Evolutionary conservation across 2,329 filamentous ascomycete genomes (phyloP).

Genomic region (Hypoxylon sp.): DNA sequence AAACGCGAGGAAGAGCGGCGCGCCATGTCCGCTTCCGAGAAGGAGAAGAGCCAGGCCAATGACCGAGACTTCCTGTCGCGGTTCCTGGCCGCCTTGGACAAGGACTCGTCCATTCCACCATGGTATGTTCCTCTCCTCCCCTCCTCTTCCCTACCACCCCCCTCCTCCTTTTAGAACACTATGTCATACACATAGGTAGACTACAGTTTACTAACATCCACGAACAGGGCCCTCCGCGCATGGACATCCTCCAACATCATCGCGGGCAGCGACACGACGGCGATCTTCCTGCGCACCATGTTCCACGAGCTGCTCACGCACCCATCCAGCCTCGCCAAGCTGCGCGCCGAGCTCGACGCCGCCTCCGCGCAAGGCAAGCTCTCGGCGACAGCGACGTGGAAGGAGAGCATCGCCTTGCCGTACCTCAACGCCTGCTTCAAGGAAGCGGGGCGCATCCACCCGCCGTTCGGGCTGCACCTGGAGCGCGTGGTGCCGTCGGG

Average conservation of each 20-base stretch:
- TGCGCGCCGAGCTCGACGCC: slow-evolving; percentile 24
- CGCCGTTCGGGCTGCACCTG: slow-evolving; percentile 71
- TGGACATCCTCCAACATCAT: slow-evolving; percentile 53
- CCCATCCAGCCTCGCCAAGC: slow-evolving; percentile 14
- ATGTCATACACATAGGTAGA: not conserved
- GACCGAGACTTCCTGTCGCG: slow-evolving; percentile 38
- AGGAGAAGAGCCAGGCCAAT: slow-evolving; percentile 7
- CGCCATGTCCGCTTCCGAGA: slow-evolving; percentile 1
- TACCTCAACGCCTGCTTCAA: slow-evolving; percentile 77
- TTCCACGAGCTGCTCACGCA: slow-evolving; percentile 32
- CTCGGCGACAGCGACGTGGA: slow-evolving; percentile 25
- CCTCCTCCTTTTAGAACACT: not conserved
- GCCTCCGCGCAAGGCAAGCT: slow-evolving; percentile 12
- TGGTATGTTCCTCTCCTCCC: not conserved
- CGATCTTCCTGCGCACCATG: slow-evolving; percentile 32
- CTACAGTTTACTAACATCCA: not conserved
- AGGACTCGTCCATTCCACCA: not conserved
- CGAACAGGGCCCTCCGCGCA: slow-evolving; percentile 40
- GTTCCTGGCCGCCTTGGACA: slow-evolving; percentile 4
- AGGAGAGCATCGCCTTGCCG: slow-evolving; percentile 56
- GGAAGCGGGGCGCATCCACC: slow-evolving; percentile 75
- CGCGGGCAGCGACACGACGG: slow-evolving; percentile 38
- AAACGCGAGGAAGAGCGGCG: slow-evolving; percentile 12
- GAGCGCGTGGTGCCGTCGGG: slow-evolving; percentile 72
- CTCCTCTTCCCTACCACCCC: not conserved